phyloP scores from a whole-genome alignment of 2,329 filamentous ascomycete genomes.

The Alternaria metachromatica region DNA sequence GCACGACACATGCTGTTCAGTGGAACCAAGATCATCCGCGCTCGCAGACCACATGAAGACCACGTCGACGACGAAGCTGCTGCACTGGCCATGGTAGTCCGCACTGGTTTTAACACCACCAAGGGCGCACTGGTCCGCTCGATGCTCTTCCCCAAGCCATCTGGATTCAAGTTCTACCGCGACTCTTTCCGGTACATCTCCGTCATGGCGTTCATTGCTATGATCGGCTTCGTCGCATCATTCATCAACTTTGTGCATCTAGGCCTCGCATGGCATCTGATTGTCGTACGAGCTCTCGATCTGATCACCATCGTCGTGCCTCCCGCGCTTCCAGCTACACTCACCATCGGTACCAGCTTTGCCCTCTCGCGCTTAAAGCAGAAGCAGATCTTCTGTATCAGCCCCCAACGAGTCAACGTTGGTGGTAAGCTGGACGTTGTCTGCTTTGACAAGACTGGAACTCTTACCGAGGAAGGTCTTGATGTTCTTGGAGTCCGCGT shows the following conservation, averaged over 20 bases:
- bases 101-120: slow-evolving; percentile 96
- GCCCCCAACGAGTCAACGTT: slow-evolving; percentile 94
- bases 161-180: slow-evolving; percentile 97
- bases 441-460: slow-evolving; percentile 99
- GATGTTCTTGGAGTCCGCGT: slow-evolving; percentile 90
- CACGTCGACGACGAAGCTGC: slow-evolving; percentile 87
- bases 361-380: slow-evolving; percentile 84
- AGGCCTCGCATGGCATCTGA: slow-evolving; percentile 83
- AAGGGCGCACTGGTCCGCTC: slow-evolving; percentile 95
- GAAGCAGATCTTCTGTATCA: slow-evolving; percentile 96
- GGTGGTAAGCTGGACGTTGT: slow-evolving; percentile 95
- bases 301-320: slow-evolving; percentile 98
- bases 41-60: slow-evolving; percentile 84
- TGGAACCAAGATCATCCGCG: slow-evolving; percentile 93
- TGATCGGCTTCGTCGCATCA: slow-evolving; percentile 86
- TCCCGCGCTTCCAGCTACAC: slow-evolving; percentile 88
- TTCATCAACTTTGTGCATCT: slow-evolving; percentile 92
- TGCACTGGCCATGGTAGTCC: slow-evolving; percentile 87
- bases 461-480: slow-evolving; percentile 91
- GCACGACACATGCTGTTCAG: slow-evolving; percentile 92
- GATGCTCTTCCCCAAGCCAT: slow-evolving; percentile 98
- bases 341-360: slow-evolving; percentile 97
- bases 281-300: slow-evolving; percentile 90
- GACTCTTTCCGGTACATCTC: slow-evolving; percentile 98
- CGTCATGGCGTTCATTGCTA: slow-evolving; percentile 88